Evolutionary conservation across 2,329 filamentous ascomycete genomes (phyloP).

Genomic region (Cercospora sp.): DNA sequence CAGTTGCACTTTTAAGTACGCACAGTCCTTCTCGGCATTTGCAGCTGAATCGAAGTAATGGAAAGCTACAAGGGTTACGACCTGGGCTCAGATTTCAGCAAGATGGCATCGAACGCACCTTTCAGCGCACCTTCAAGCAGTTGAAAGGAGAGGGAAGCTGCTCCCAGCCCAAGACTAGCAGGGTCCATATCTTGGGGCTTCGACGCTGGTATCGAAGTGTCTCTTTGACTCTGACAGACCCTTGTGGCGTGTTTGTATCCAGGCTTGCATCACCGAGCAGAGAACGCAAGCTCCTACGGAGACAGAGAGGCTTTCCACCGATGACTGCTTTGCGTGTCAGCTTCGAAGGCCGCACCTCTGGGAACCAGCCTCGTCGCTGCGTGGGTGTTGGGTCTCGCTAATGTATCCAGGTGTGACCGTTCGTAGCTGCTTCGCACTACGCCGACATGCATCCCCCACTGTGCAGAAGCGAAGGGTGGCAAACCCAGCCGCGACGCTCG

Average conservation of each 20-base stretch:
- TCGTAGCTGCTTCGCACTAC: no score
- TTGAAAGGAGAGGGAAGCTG: neutral
- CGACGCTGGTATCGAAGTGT: no score
- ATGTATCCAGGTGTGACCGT: neutral
- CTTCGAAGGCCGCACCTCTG: neutral
- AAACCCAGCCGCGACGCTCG: neutral
- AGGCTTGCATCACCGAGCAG: no score
- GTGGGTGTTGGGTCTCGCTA: neutral
- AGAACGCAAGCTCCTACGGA: no score
- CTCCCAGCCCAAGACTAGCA: neutral
- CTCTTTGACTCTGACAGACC: no score
- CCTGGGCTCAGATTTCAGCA: rapidly evolving
- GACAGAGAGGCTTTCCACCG: neutral
- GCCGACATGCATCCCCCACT: neutral
- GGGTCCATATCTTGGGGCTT: neutral
- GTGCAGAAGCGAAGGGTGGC: neutral
- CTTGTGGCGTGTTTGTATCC: no score
- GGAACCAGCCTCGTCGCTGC: neutral
- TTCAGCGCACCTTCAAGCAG: neutral
- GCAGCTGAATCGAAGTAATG: neutral
- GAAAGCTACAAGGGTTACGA: neutral
- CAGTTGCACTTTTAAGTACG: neutral
- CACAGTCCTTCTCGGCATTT: neutral
- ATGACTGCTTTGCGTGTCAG: neutral
- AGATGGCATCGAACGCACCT: neutral